Percentiles rank a stretch among this genome's conserved stretches.
phyloP scores from a whole-genome alignment of 2,329 filamentous ascomycete genomes.

The Calonectria naviculata region DNA sequence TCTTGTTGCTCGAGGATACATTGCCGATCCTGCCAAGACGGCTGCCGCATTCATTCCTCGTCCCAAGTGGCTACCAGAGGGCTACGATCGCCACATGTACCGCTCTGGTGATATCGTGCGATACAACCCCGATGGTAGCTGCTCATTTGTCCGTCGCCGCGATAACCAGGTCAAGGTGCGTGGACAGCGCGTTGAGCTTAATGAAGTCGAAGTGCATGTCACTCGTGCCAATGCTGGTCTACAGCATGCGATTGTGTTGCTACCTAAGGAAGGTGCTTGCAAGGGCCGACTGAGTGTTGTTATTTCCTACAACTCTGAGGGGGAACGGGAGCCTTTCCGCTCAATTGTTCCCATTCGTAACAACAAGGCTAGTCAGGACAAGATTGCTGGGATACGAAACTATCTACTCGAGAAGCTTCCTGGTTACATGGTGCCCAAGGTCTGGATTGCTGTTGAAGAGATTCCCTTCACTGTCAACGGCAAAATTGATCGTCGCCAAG shows the following conservation, averaged over 20 bases:
- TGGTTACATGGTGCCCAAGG: slow-evolving; percentile 23
- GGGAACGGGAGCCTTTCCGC: background rate
- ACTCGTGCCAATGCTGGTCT: slow-evolving; percentile 3
- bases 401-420: slow-evolving; percentile 1
- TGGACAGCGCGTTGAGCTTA: slow-evolving; percentile 65
- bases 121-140: slow-evolving; percentile 52
- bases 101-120: slow-evolving; percentile 59
- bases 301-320: slow-evolving; percentile 1
- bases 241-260: background rate
- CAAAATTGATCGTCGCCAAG: slow-evolving; percentile 13
- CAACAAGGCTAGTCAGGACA: slow-evolving; percentile 7
- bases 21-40: background rate
- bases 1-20: slow-evolving; percentile 29
- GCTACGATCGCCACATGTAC: slow-evolving; percentile 44
- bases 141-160: slow-evolving; percentile 61
- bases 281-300: background rate
- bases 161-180: slow-evolving; percentile 69
- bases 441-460: slow-evolving; percentile 14
- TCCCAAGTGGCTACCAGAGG: accelerated
- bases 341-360: background rate
- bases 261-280: slow-evolving; percentile 24
- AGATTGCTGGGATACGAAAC: slow-evolving; percentile 19
- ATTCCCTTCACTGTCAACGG: background rate
- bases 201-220: slow-evolving; percentile 26
- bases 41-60: slow-evolving; percentile 8